Base-by-base conservation (phyloP, 2,329 filamentous ascomycete species). In the Fusarium siculi region DNA sequence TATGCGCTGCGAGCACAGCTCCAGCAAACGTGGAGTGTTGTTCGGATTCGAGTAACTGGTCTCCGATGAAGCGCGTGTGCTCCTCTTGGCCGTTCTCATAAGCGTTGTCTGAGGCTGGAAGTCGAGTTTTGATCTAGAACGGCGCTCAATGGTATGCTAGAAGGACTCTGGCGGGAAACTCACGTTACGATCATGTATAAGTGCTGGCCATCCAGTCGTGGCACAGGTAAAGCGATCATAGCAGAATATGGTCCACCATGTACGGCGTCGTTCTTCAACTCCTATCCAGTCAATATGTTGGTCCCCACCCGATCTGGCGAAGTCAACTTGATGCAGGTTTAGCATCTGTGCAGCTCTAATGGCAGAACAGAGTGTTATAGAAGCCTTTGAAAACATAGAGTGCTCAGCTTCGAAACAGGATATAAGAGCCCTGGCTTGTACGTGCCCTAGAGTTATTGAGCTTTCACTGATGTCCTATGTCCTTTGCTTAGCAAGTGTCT, bases 171-270 rank as follows among this genome's bases (percentile, higher is more conserved):
- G 7, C 2, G n/a, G 19, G 8, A n/a, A 15, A 43, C 42, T 37
- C 7, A 68, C 63, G 9, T 49, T 63, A 6, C 25, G 12, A 2
- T 49, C 32, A 43, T 54, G 11, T 43, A 68, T 68, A 8, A 68
- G n/a, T n/a, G 32, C 47, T 25, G 65, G 63, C 65, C 65, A 68
- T 54, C 63, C 65, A 23, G 65, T 68, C 32, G 65, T 68, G 19
- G 65, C 65, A 44, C 37, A 68, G 15, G 60, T 66, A 25, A 68
- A 68, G 4, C 65, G 42, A 52, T 68, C 65, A 28, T 68, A 68
- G 34, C 65, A 68, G 42, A 68, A 68, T 44, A 68, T 68, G 14
- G 65, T 68, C 65, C 65, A 68, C 65, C 65, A 68, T 11, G 63
- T 68, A 9, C 63, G 65, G 7, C 65, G 65, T 11, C n/a, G 47